Base-by-base conservation (phyloP, 2,329 filamentous ascomycete species). In the Fusarium sp. region DNA sequence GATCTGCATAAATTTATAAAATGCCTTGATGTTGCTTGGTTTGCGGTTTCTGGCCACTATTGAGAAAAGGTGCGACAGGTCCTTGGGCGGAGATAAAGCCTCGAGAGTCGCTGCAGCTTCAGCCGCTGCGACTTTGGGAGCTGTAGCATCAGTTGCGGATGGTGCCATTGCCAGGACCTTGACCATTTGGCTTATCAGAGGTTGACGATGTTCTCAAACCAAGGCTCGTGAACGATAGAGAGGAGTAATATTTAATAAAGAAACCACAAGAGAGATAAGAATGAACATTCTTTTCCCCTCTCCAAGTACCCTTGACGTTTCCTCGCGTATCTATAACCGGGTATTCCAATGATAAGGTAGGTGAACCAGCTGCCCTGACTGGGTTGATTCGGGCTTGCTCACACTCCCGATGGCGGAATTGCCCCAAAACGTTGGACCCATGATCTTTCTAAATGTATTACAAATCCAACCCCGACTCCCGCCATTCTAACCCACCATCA, bases 1-100 rank as follows among this genome's bases (percentile, higher is more conserved):
- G 52, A 89, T 88, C 70, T 77, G 67, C 73, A 96, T 96, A 81
- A 93, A 97, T 80, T 93, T 93, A 84, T 97, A 97, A 79, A 94
- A 93, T 37, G 85, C 76, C 83, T 97, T 97, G 78, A 97, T 86
- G 42, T 83, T 83, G 75, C 90, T 96, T 9, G 87, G 83, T 9
- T 83, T 72, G 11, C 93, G 86, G 46, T 87, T 85, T 75, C 86
- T 90, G 47, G 93, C 91, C 43, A 89, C 84, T 59, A 88, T 84
- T 2, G 93, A 94, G 72, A 90, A 91, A 77, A 94, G 91, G 77
- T 97, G 93, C 71, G 89, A 91, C 64, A 97, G 84, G 78, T 97
- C 92, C 70, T 89, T 82, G 8, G 94, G 93, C 59, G 69, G 69
- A 35, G 71, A 67, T 37, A 70, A 52, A 39, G 56, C 46, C 47